phyloP scores from a whole-genome alignment of 768 basidiomycete genomes.

The Tubosaeta brunneosetosa region DNA sequence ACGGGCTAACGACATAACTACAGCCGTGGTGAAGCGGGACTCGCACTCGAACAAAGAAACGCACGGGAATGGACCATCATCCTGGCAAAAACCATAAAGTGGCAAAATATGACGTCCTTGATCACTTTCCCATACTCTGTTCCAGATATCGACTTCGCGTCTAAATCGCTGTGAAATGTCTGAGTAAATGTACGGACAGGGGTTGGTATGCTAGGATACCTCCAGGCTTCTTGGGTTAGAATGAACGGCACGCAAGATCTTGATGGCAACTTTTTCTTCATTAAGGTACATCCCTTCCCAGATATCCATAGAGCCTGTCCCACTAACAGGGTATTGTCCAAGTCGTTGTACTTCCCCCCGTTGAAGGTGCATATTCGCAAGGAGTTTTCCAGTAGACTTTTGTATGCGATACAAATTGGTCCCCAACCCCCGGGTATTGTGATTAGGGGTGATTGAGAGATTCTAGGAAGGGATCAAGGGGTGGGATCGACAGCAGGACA shows the following conservation, averaged over 20 bases:
- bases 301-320: conserved; percentile 51
- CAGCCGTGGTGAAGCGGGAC: conserved; percentile 1
- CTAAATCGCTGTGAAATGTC: conserved; percentile 40
- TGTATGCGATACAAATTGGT: conserved; percentile 50
- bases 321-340: conserved; percentile 46
- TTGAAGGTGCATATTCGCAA: conserved; percentile 47
- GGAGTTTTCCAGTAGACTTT: conserved; percentile 39
- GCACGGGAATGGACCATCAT: conserved; percentile 55
- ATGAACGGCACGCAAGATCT: conserved; percentile 49
- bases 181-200: conserved; percentile 1
- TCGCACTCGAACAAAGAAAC: conserved; percentile 7
- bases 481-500: neutral
- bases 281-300: conserved; percentile 52
- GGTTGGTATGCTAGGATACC: conserved; percentile 26
- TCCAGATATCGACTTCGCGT: conserved; percentile 53
- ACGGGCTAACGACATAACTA: conserved; percentile 57
- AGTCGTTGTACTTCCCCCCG: conserved; percentile 50
- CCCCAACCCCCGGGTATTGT: conserved; percentile 40
- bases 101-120: conserved; percentile 50
- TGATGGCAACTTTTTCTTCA: conserved; percentile 54
- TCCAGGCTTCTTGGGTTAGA: conserved; percentile 41
- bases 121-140: conserved; percentile 48
- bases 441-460: conserved; percentile 13
- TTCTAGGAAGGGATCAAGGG: conserved; percentile 21
- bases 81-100: conserved; percentile 53